Percentiles rank a stretch among this genome's conserved stretches.
Evolutionary conservation across 495 filamentous ascomycete genomes (phyloP).

Genomic region (Hypoxylon fuscum): DNA sequence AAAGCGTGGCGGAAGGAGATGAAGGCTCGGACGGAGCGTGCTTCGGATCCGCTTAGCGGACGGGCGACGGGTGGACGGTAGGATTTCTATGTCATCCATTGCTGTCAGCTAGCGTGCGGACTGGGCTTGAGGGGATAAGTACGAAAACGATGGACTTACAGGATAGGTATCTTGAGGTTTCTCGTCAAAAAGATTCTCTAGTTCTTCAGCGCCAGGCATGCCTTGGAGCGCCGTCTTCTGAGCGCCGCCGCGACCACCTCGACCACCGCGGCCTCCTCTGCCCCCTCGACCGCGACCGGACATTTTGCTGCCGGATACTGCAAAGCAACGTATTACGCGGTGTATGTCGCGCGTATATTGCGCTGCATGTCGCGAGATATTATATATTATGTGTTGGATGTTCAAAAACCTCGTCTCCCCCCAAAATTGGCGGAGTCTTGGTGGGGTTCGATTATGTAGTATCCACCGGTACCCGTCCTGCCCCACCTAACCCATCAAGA

Average conservation of each 20-base stretch:
- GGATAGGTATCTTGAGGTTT: constrained; percentile 45
- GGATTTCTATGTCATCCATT: constrained; percentile 44
- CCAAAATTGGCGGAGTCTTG: constrained; percentile 33
- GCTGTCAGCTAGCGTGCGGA: too few species aligned
- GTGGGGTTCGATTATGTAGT: constrained; percentile 7
- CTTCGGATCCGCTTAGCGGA: constrained; percentile 50
- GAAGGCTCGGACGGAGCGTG: constrained; percentile 55
- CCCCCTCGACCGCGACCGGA: constrained; percentile 43
- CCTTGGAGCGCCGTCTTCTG: constrained; percentile 43
- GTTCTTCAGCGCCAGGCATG: constrained; percentile 47
- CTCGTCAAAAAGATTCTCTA: constrained; percentile 43
- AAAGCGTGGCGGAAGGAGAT: constrained; percentile 57
- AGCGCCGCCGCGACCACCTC: constrained; percentile 46
- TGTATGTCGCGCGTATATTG: too few species aligned
- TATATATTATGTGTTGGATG: too few species aligned
- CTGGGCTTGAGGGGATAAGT: neutral
- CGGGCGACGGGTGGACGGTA: constrained; percentile 54
- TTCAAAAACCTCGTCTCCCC: too few species aligned
- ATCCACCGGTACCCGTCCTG: neutral
- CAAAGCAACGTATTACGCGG: too few species aligned
- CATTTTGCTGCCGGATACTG: too few species aligned
- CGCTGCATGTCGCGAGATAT: too few species aligned
- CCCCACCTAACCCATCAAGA: neutral
- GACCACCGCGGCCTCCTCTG: constrained; percentile 45
- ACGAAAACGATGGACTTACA: constrained; percentile 18